These are phyloP conservation scores for Penicillium daleae DNA, from an alignment of 495 filamentous ascomycete genomes.

Conservation along the genomic window DNA sequence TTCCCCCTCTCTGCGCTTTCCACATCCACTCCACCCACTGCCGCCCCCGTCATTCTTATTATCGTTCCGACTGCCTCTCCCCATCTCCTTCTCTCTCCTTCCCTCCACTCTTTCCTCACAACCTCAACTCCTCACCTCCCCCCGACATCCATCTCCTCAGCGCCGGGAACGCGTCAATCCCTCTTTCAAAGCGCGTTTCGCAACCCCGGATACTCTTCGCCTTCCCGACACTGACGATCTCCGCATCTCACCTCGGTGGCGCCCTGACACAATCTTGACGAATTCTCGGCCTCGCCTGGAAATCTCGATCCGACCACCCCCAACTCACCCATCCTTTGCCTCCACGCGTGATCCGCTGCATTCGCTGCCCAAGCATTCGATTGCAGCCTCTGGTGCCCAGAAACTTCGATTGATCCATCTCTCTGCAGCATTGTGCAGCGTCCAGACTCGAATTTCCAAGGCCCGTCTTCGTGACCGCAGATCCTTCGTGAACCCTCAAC, in stretches of 20 bases:
- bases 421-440: constrained; percentile 22
- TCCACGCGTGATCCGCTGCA: constrained; percentile 9
- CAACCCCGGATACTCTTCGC: constrained; percentile 6
- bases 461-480: constrained; percentile 11
- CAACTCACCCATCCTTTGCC: constrained; percentile 4
- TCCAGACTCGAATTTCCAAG: constrained; percentile 25
- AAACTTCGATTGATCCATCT: constrained; percentile 27
- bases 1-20: constrained; percentile 15
- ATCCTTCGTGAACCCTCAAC: constrained; percentile 29
- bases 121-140: constrained; percentile 13
- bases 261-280: constrained; percentile 27
- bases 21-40: constrained; percentile 31
- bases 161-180: constrained; percentile 28
- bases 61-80: constrained; percentile 31
- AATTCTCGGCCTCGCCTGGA: constrained; percentile 10
- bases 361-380: constrained; percentile 17
- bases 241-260: constrained; percentile 29
- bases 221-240: constrained; percentile 12
- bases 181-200: constrained; percentile 20
- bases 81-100: constrained; percentile 18
- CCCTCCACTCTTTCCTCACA: constrained; percentile 15
- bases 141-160: not conserved
- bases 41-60: constrained; percentile 41
- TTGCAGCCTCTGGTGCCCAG: constrained; percentile 16
- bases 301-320: constrained; percentile 16